A percentile compares a stretch with the other conserved stretches of the same genome.
These are phyloP conservation scores for Pseudopithomyces chartarum DNA, from an alignment of 2,329 filamentous ascomycete species.

Conservation along the genomic window DNA sequence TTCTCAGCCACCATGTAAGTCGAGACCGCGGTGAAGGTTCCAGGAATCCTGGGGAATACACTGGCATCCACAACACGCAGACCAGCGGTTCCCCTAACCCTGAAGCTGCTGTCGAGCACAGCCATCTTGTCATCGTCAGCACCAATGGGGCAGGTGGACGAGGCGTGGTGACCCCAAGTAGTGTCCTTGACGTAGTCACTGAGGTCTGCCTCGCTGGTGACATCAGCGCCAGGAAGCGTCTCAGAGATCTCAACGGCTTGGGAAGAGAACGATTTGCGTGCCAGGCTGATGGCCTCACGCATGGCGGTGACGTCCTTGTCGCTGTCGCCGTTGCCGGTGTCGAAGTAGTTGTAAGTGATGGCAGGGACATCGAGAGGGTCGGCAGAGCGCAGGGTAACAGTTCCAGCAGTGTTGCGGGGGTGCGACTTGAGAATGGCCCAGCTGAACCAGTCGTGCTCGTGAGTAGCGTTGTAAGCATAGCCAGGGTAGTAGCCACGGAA, in stretches of 20 bases:
- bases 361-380: slow-evolving; percentile 68
- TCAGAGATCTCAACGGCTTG: slow-evolving; percentile 47
- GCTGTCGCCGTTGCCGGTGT: slow-evolving; percentile 62
- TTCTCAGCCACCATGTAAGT: slow-evolving; percentile 66
- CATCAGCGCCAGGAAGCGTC: slow-evolving; percentile 54
- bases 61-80: slow-evolving; percentile 54
- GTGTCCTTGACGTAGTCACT: slow-evolving; percentile 37
- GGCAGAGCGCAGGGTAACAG: slow-evolving; percentile 63
- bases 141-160: slow-evolving; percentile 64
- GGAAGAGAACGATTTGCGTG: slow-evolving; percentile 49
- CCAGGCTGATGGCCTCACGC: slow-evolving; percentile 58
- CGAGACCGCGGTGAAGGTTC: slow-evolving; percentile 58
- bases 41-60: slow-evolving; percentile 48
- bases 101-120: slow-evolving; percentile 60
- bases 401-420: slow-evolving; percentile 65
- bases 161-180: slow-evolving; percentile 59
- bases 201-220: slow-evolving; percentile 41
- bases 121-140: slow-evolving; percentile 53
- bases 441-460: slow-evolving; percentile 53
- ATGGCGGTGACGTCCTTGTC: slow-evolving; percentile 61
- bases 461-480: slow-evolving; percentile 58
- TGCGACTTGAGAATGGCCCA: slow-evolving; percentile 66
- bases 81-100: slow-evolving; percentile 57
- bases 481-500: slow-evolving; percentile 63
- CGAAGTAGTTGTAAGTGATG: slow-evolving; percentile 55